phyloP scores from a whole-genome alignment of 2,329 filamentous ascomycete species.

The Paecilomyces formosus region DNA sequence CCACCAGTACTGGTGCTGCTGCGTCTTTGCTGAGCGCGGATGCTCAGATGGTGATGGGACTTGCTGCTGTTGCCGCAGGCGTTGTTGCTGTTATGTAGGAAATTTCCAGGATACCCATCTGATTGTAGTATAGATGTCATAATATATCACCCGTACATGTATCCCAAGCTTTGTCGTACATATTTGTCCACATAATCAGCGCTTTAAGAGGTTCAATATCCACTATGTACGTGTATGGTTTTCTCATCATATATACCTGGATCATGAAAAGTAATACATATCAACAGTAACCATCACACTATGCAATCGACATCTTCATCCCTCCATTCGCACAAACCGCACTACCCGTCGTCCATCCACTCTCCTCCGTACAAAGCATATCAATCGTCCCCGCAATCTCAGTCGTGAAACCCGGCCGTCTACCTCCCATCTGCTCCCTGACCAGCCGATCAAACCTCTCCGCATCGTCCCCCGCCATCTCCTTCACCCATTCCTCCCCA shows the following conservation, averaged over 20 bases:
- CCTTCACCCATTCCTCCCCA: conserved; percentile 3
- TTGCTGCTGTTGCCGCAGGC: not conserved
- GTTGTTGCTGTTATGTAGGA: not conserved
- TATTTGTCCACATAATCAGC: too few relatives aligned
- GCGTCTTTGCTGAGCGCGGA: not conserved
- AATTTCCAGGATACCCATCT: too few relatives aligned
- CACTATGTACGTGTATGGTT: too few relatives aligned
- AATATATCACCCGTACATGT: too few relatives aligned
- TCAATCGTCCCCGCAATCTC: conserved; percentile 65
- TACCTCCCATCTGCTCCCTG: conserved; percentile 41
- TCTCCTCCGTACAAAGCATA: conserved; percentile 61
- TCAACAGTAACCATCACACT: not conserved
- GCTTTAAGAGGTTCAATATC: too few relatives aligned
- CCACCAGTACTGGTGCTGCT: not conserved
- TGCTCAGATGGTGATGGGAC: not conserved
- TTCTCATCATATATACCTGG: too few relatives aligned
- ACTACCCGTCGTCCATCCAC: conserved; percentile 64
- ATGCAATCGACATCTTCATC: conserved; percentile 32
- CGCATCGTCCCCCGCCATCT: not conserved
- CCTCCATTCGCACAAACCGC: conserved; percentile 69
- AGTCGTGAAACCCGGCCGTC: conserved; percentile 51
- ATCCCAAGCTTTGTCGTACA: too few relatives aligned
- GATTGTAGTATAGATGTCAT: too few relatives aligned
- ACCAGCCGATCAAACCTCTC: conserved; percentile 43
- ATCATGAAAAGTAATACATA: too few relatives aligned